Base-by-base conservation (phyloP, 1,139 yeast genomes). In the Yamadazyma taylorii region DNA sequence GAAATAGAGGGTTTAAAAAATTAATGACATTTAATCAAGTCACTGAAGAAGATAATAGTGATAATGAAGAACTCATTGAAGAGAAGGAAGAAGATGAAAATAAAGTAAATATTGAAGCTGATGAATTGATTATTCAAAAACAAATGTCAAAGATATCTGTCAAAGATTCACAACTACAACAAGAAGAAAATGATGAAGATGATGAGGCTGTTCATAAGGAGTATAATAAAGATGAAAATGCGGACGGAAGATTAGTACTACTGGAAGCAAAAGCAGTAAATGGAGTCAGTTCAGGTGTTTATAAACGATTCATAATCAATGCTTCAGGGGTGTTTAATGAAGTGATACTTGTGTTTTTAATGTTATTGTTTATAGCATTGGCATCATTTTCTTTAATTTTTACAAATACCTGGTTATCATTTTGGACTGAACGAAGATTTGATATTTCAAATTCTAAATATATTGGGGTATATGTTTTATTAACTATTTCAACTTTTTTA, bases 381-480 rank as follows among this genome's bases (percentile, higher is more conserved):
- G 52, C 79, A 7, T 76, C 89, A 0, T 87, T 85, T 54, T 69
- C 75, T 45, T 73, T 71, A 41, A 59, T 86, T 31, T 84, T 86
- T 56, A 71, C 86, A 29, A 85, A 83, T 49, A 81, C 83, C 16
- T 89, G 96, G 95, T 67, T 89, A 43, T 81, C 96, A 1, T 89
- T 78, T 59, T 89, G 97, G 97, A 75, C 85, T 2, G 75, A 70
- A 26, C 36, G 66, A 39, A 80, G 77, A 56, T 87, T 83, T 52
- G 41, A 56, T 19, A 60, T 73, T 32, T 50, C 77, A 1, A 64
- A 73, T 36, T 73, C 75, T 4, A 75, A 77, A 44, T 89, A 89
- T 58, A 85, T 87, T 63, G 96, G 89, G 1, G 45, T 84, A 24
- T 85, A 84, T 51, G 78, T 81, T 34, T 62, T 79, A 71, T 73